These are phyloP conservation scores for Cercospora nicotianae DNA, from an alignment of 2,329 filamentous ascomycete genomes.

Conservation along the genomic window DNA sequence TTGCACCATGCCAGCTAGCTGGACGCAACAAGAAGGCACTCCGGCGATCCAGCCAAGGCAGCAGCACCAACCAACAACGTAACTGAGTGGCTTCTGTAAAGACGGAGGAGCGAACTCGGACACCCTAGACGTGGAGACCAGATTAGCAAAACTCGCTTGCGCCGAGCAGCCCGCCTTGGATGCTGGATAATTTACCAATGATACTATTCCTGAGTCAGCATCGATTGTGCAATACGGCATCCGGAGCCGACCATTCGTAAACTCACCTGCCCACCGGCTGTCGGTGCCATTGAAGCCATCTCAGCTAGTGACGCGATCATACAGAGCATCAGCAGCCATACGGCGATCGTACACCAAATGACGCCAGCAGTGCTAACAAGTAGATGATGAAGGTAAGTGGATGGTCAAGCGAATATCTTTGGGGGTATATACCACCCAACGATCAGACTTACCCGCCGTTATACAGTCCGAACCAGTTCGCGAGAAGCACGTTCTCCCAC, in stretches of 20 bases:
- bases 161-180: not conserved
- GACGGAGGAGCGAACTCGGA: conserved; percentile 46
- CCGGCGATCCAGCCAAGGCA: conserved; percentile 39
- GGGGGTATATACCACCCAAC: not conserved
- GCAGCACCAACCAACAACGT: conserved; percentile 47
- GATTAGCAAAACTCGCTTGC: not conserved
- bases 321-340: conserved; percentile 37
- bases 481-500: conserved; percentile 54
- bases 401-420: not conserved
- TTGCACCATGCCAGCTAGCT: conserved; percentile 36
- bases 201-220: conserved; percentile 27
- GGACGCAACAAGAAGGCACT: conserved; percentile 35
- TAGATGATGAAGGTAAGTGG: not conserved
- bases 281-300: conserved; percentile 39
- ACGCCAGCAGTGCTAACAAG: conserved; percentile 21
- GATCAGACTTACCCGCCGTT: conserved; percentile 22
- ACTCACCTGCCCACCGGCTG: conserved; percentile 26
- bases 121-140: conserved; percentile 31
- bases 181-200: conserved; percentile 25
- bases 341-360: conserved; percentile 37
- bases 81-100: conserved; percentile 48
- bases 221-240: not conserved
- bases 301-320: conserved; percentile 39
- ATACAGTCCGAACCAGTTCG: conserved; percentile 35
- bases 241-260: not conserved